These are phyloP conservation scores for Logfia minima DNA, from an alignment of 129 eudicot species.

Conservation along the genomic window DNA sequence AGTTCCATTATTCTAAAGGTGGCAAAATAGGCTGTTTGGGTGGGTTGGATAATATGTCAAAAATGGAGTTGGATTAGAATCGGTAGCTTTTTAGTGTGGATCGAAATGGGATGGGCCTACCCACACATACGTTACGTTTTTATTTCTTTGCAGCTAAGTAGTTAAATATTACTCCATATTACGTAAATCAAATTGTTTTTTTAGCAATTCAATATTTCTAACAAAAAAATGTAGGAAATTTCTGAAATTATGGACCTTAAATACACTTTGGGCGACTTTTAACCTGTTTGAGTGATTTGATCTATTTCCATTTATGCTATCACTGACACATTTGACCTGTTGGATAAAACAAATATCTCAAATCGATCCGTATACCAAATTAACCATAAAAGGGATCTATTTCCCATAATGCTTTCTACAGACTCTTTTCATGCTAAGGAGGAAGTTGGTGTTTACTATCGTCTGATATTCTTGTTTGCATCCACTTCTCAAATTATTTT, in stretches of 20 bases:
- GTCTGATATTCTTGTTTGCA: constrained; percentile 11
- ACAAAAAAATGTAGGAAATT: background rate
- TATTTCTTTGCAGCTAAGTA: background rate
- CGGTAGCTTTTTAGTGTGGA: background rate
- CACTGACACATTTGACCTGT: background rate
- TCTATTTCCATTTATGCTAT: background rate
- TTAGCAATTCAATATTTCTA: background rate
- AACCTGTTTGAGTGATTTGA: background rate
- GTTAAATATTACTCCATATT: too few species aligned
- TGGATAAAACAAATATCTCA: background rate
- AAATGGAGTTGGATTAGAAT: background rate
- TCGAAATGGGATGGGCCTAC: background rate
- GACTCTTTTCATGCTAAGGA: background rate
- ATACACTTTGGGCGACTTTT: background rate
- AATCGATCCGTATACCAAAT: background rate
- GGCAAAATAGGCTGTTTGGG: background rate
- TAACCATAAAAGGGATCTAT: background rate
- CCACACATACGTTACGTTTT: background rate
- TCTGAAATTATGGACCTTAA: background rate
- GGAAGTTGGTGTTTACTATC: background rate
- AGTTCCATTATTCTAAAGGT: background rate
- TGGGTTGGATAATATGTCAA: background rate
- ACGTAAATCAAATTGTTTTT: too few species aligned
- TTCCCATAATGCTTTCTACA: background rate
- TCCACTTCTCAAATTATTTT: constrained; percentile 16